phyloP scores from a whole-genome alignment of 139 green algal genomes.

The Coccomyxa sp. region DNA sequence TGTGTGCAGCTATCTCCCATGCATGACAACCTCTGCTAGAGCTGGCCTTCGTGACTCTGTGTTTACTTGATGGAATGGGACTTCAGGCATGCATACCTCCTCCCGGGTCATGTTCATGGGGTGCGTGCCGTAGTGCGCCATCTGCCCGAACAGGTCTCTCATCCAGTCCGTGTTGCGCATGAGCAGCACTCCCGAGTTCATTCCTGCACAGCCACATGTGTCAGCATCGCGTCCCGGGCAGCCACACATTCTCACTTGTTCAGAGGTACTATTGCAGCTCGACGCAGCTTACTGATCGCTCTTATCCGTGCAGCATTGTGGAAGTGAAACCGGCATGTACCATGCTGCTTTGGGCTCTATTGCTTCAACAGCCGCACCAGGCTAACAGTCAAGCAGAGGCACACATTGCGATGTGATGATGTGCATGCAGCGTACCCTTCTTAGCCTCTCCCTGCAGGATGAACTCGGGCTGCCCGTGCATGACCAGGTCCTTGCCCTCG shows the following conservation, averaged over 20 bases:
- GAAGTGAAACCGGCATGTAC: not conserved
- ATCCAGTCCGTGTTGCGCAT: slow-evolving; percentile 21
- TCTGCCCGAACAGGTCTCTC: not conserved
- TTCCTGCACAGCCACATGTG: too few species aligned
- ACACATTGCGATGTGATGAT: not conserved
- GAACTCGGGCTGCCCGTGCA: not conserved
- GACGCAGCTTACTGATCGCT: too few species aligned
- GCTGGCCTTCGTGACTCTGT: too few species aligned
- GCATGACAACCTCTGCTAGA: not conserved
- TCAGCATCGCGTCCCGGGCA: too few species aligned
- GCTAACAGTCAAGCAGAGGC: not conserved
- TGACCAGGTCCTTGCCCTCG: slow-evolving; percentile 10
- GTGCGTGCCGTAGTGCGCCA: not conserved
- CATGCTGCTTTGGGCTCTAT: not conserved
- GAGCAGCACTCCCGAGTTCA: slow-evolving; percentile 1
- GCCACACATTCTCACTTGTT: too few species aligned
- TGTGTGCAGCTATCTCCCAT: too few species aligned
- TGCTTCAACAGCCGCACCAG: not conserved
- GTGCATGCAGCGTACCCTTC: not conserved
- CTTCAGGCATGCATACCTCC: not conserved
- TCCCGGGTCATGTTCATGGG: slow-evolving; percentile 1
- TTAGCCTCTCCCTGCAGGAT: slow-evolving; percentile 1
- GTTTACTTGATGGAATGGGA: too few species aligned
- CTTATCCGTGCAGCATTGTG: not conserved
- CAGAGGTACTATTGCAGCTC: too few species aligned